Conservation (phyloP, 2,329 filamentous ascomycete genomes). For the Verticillium klebahnii region DNA sequence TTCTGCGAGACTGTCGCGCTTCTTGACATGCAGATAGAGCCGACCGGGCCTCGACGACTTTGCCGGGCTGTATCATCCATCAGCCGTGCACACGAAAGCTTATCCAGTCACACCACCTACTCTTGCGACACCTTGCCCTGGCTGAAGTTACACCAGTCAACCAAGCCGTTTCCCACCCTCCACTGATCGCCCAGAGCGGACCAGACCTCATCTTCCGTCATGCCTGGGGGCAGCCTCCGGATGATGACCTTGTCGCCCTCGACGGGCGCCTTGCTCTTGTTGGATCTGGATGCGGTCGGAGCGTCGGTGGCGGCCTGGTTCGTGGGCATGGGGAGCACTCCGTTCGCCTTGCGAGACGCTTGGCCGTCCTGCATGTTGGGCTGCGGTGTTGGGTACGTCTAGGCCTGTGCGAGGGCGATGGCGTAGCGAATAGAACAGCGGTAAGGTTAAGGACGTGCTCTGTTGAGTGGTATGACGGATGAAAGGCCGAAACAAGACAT, state of each 20-base stretch:
- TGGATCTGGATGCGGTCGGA: slow-evolving; percentile 20
- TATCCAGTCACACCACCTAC: slow-evolving; percentile 43
- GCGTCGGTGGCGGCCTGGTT: slow-evolving; percentile 36
- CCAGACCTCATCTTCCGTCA: slow-evolving; percentile 76
- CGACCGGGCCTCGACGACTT: slow-evolving; percentile 79
- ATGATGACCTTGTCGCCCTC: slow-evolving; percentile 80
- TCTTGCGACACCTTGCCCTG: slow-evolving; percentile 74
- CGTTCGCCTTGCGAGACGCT: slow-evolving; percentile 36
- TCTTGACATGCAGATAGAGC: slow-evolving; percentile 78
- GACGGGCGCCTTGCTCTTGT: slow-evolving; percentile 44
- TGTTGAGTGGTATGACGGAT: not conserved
- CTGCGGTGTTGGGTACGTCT: not conserved
- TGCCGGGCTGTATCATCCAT: slow-evolving; percentile 53
- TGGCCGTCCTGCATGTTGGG: not conserved
- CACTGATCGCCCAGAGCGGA: slow-evolving; percentile 71
- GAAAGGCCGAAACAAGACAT: not conserved
- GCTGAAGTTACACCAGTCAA: slow-evolving; percentile 74
- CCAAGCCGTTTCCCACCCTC: slow-evolving; percentile 73
- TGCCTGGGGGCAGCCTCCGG: slow-evolving; percentile 77
- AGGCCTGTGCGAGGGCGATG: not conserved
- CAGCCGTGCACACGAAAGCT: slow-evolving; percentile 3
- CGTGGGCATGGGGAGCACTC: slow-evolving; percentile 45
- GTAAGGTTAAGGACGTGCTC: not conserved
- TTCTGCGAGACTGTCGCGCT: slow-evolving; percentile 59
- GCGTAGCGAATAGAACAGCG: not conserved